Conservation (phyloP, 129 eudicot genomes). For the Saposhnikovia divaricata region DNA sequence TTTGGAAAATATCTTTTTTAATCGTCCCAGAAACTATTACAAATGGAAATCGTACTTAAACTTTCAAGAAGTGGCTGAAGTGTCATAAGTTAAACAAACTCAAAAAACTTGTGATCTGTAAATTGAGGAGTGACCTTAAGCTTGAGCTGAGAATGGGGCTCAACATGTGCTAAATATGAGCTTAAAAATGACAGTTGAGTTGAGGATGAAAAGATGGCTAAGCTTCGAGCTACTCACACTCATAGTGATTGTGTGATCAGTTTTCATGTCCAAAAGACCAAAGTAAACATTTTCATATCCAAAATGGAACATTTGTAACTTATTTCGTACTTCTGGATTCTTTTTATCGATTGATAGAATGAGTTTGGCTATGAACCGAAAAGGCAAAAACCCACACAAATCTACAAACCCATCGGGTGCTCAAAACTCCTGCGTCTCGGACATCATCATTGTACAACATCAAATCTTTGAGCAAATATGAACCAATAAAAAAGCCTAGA, state of each 20-base stretch:
- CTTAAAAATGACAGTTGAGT: background rate
- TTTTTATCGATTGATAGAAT: no score
- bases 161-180: background rate
- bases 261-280: no score
- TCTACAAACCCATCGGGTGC: background rate
- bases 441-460: background rate
- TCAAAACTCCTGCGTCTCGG: background rate
- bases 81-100: no score
- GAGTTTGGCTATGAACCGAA: no score
- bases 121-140: background rate
- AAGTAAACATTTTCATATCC: no score
- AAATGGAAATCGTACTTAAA: no score
- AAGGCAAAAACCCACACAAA: no score
- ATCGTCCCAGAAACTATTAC: no score
- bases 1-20: no score
- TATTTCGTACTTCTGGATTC: no score
- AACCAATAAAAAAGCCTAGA: background rate
- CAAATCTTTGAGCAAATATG: background rate
- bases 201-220: background rate
- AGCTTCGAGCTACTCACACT: background rate
- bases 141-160: background rate
- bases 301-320: no score
- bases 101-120: background rate
- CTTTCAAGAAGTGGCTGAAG: no score
- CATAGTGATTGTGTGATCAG: background rate